Conservation (phyloP, 306 rosid genomes). For the Quercus gilva region DNA sequence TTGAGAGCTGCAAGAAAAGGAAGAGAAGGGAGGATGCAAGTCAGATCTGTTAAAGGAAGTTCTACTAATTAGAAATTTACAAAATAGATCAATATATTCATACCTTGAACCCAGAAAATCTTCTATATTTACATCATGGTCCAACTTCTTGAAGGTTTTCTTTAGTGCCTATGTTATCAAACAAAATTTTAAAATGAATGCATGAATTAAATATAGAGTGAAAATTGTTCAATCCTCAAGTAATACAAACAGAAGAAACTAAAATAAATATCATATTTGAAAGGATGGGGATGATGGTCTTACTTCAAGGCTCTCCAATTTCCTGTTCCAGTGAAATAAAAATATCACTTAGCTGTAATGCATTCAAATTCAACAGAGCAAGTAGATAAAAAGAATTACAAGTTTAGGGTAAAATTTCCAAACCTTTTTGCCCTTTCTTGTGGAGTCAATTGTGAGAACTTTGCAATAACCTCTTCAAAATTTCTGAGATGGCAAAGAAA, state of each 20-base stretch:
- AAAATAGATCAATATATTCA: conserved; percentile 13
- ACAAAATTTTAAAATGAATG: conserved; percentile 18
- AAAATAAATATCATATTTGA: conserved; percentile 4
- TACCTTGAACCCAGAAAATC: conserved; percentile 68
- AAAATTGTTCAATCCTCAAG: background rate
- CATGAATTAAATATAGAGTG: background rate
- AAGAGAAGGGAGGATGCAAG: background rate
- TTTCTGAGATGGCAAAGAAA: conserved; percentile 34
- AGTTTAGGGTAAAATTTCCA: background rate
- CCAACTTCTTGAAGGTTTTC: conserved; percentile 85
- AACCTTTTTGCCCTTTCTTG: conserved; percentile 84
- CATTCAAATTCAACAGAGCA: conserved; percentile 17
- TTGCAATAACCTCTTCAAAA: conserved; percentile 62
- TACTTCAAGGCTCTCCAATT: conserved; percentile 87
- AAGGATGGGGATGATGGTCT: conserved; percentile 25
- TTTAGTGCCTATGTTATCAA: conserved; percentile 58
- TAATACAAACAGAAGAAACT: conserved; percentile 10
- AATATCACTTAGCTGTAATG: conserved; percentile 24
- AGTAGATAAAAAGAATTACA: background rate
- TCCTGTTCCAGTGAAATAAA: conserved; percentile 49
- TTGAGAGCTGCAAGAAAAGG: conserved; percentile 58
- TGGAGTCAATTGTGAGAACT: conserved; percentile 64
- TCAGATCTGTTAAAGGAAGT: conserved; percentile 22
- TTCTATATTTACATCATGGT: conserved; percentile 70
- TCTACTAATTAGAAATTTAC: conserved; percentile 14